Conservation (phyloP, 2,329 filamentous ascomycete species). For the Pseudocercospora macadamiae region DNA sequence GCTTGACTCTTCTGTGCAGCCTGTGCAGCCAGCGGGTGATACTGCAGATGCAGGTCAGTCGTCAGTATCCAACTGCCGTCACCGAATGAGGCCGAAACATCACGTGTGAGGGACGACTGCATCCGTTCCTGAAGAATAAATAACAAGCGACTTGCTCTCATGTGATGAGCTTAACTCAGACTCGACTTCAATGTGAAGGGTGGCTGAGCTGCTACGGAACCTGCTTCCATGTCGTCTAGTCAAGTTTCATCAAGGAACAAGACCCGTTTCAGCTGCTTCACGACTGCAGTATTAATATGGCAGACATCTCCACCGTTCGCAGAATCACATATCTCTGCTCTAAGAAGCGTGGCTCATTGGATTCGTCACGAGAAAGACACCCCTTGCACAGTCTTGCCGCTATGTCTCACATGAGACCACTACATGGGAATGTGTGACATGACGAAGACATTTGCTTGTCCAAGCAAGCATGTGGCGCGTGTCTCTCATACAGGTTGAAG, state of each 20-base stretch:
- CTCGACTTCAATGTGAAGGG: no score
- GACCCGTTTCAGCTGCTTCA: no score
- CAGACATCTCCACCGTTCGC: not conserved
- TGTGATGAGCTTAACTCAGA: no score
- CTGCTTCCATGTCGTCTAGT: not conserved
- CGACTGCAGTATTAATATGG: not conserved
- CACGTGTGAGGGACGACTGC: no score
- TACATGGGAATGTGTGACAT: slow-evolving; percentile 6
- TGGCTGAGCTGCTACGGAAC: no score
- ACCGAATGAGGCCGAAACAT: no score
- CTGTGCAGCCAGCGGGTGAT: not conserved
- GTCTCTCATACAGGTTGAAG: slow-evolving; percentile 2
- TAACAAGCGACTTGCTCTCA: no score
- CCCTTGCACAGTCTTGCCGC: slow-evolving; percentile 8
- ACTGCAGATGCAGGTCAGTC: not conserved
- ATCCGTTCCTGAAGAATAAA: no score
- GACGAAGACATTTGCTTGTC: slow-evolving; percentile 8
- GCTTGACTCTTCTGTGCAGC: not conserved
- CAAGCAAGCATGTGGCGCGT: slow-evolving; percentile 10
- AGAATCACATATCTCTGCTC: slow-evolving; percentile 4
- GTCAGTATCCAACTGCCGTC: not conserved
- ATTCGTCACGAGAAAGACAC: slow-evolving; percentile 9
- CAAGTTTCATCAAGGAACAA: not conserved
- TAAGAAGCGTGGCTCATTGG: slow-evolving; percentile 10
- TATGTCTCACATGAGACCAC: slow-evolving; percentile 16